A percentile compares a stretch with the other conserved stretches of the same genome.
Conservation (phyloP, 805 yeast species). For the Saccharomyces paradoxus region DNA sequence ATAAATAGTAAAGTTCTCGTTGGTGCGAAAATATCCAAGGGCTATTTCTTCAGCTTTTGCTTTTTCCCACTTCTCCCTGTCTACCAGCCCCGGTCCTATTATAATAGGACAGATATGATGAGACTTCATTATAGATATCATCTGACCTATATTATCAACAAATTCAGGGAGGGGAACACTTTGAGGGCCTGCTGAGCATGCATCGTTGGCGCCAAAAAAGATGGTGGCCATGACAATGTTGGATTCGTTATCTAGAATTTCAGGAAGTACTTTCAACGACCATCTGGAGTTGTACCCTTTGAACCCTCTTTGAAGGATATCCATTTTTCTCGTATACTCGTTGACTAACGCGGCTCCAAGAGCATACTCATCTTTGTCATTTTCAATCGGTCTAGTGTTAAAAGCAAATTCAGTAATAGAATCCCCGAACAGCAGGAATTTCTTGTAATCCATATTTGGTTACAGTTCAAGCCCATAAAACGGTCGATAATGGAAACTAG, state of each 20-base stretch:
- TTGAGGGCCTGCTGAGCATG: slow-evolving; percentile 38
- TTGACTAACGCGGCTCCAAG: slow-evolving; percentile 44
- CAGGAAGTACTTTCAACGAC: slow-evolving; percentile 43
- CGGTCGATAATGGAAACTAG: not conserved
- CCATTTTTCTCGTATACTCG: slow-evolving; percentile 53
- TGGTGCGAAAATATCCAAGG: slow-evolving; percentile 39
- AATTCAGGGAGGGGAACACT: slow-evolving; percentile 46
- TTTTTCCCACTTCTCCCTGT: slow-evolving; percentile 36
- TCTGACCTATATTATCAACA: slow-evolving; percentile 36
- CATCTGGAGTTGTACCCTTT: slow-evolving; percentile 67
- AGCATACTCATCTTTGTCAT: slow-evolving; percentile 33
- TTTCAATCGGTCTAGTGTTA: slow-evolving; percentile 28
- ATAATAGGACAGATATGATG: slow-evolving; percentile 46
- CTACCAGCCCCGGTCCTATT: slow-evolving; percentile 56
- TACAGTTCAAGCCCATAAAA: not conserved
- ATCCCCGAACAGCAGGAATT: slow-evolving; percentile 30
- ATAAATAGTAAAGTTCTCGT: slow-evolving; percentile 40
- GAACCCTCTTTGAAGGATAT: slow-evolving; percentile 66
- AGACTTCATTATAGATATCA: slow-evolving; percentile 36
- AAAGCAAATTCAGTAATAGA: slow-evolving; percentile 36
- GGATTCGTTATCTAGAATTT: slow-evolving; percentile 43
- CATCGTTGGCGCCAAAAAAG: slow-evolving; percentile 80
- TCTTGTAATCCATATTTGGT: slow-evolving; percentile 23
- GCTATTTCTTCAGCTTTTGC: slow-evolving; percentile 28
- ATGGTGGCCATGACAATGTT: slow-evolving; percentile 41